Conservation (phyloP, 495 filamentous ascomycete genomes). For the Talaromyces thailandensis region DNA sequence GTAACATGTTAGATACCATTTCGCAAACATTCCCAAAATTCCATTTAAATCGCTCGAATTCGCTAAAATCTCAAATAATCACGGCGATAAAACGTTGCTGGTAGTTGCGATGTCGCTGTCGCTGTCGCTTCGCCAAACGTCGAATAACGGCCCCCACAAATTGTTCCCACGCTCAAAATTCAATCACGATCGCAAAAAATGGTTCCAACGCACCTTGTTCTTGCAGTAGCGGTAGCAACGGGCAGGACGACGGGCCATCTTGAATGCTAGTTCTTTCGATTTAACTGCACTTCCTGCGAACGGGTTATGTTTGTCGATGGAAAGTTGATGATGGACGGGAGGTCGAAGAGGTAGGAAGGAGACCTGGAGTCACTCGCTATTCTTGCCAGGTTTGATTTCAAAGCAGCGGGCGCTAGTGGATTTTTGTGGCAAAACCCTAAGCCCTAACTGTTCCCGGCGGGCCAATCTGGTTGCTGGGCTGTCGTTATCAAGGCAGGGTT, state of each 20-base stretch:
- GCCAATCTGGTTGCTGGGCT: neutral
- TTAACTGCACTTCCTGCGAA: constrained; percentile 48
- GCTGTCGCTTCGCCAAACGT: neutral
- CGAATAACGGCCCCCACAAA: constrained; percentile 20
- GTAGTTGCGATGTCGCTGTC: neutral
- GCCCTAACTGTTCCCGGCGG: constrained; percentile 19
- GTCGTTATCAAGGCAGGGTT: neutral
- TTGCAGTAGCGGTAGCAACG: constrained; percentile 99
- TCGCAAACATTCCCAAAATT: neutral
- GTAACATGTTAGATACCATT: constrained; percentile 18
- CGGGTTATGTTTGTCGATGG: constrained; percentile 12
- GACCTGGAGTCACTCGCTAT: constrained; percentile 22
- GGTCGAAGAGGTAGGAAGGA: constrained; percentile 29
- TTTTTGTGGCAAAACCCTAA: constrained; percentile 38
- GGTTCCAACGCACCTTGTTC: constrained; percentile 77
- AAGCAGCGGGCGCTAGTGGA: constrained; percentile 31
- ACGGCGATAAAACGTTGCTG: neutral
- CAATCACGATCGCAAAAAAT: constrained; percentile 17
- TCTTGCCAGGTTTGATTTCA: constrained; percentile 35
- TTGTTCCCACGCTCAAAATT: constrained; percentile 23
- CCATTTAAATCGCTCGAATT: neutral
- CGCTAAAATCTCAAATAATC: neutral
- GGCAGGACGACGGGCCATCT: constrained; percentile 96
- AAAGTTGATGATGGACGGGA: constrained; percentile 22
- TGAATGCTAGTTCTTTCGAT: constrained; percentile 51